Percentiles rank a stretch among this genome's conserved stretches.
These are phyloP conservation scores for Calonectria leucothoes DNA, from an alignment of 2,329 filamentous ascomycete species.

Conservation along the genomic window DNA sequence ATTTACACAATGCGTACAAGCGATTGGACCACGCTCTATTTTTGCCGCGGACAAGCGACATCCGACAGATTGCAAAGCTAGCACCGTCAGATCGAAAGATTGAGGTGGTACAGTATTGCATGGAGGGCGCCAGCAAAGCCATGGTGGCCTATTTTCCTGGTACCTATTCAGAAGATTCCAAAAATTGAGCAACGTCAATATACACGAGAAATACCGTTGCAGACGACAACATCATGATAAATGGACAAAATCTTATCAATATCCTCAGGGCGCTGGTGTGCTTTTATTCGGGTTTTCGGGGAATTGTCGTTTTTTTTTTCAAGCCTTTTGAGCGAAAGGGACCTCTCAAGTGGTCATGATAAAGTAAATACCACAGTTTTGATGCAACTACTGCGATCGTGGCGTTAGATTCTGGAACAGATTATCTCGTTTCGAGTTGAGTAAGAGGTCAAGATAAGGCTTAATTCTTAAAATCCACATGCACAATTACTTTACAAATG, in stretches of 20 bases:
- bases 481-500: neutral
- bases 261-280: neutral
- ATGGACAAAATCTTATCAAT: neutral
- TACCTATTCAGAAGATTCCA: constrained; percentile 11
- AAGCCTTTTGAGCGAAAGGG: neutral
- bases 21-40: constrained; percentile 77
- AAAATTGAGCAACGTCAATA: constrained; percentile 11
- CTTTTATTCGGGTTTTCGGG: neutral
- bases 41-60: constrained; percentile 85
- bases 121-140: constrained; percentile 89
- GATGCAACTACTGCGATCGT: neutral
- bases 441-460: neutral
- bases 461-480: neutral
- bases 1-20: constrained; percentile 72
- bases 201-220: neutral
- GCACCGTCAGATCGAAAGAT: constrained; percentile 66
- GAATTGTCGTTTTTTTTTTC: neutral
- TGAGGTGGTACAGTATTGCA: constrained; percentile 89
- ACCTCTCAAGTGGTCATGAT: neutral
- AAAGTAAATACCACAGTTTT: neutral
- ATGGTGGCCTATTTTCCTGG: constrained; percentile 71
- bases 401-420: neutral
- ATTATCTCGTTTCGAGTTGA: neutral
- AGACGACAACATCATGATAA: neutral
- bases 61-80: constrained; percentile 79